A percentile compares a stretch with the other conserved stretches of the same genome.
Evolutionary conservation across 2,329 filamentous ascomycete species (phyloP).

Genomic region (Cordyceps javanica): DNA sequence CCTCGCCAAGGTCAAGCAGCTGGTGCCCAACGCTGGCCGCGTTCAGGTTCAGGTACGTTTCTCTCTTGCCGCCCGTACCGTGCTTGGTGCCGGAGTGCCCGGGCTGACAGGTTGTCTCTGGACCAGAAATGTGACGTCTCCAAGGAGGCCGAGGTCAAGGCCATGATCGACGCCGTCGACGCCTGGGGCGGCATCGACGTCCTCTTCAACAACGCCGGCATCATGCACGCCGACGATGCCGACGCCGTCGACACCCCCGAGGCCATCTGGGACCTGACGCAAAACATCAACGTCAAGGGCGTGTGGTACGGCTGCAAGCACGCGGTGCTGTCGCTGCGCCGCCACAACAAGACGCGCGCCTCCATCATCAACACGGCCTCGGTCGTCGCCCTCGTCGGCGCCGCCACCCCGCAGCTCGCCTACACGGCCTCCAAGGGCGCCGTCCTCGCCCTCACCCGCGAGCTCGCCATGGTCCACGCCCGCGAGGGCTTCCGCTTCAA

Average conservation of each 20-base stretch:
- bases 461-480: slow-evolving; percentile 87
- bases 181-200: slow-evolving; percentile 82
- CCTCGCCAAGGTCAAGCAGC: slow-evolving; percentile 64
- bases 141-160: slow-evolving; percentile 72
- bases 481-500: slow-evolving; percentile 88
- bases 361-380: slow-evolving; percentile 91
- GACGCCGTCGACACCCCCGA: slow-evolving; percentile 80
- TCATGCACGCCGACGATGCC: slow-evolving; percentile 82
- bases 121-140: slow-evolving; percentile 63
- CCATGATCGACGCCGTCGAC: slow-evolving; percentile 69
- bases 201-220: slow-evolving; percentile 96
- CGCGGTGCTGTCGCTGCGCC: slow-evolving; percentile 73
- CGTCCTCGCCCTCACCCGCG: slow-evolving; percentile 81
- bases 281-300: slow-evolving; percentile 93
- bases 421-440: slow-evolving; percentile 95
- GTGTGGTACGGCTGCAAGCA: slow-evolving; percentile 98
- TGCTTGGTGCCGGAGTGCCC: neutral
- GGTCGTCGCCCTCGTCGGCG: slow-evolving; percentile 80
- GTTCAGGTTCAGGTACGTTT: slow-evolving; percentile 51
- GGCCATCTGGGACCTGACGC: slow-evolving; percentile 89
- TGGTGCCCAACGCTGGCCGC: slow-evolving; percentile 55
- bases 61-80: too few species aligned
- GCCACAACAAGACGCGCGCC: slow-evolving; percentile 69
- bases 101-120: neutral
- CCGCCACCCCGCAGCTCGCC: slow-evolving; percentile 81